Conservation (phyloP, 2,329 filamentous ascomycete species). For the Apiospora pterosperma region DNA sequence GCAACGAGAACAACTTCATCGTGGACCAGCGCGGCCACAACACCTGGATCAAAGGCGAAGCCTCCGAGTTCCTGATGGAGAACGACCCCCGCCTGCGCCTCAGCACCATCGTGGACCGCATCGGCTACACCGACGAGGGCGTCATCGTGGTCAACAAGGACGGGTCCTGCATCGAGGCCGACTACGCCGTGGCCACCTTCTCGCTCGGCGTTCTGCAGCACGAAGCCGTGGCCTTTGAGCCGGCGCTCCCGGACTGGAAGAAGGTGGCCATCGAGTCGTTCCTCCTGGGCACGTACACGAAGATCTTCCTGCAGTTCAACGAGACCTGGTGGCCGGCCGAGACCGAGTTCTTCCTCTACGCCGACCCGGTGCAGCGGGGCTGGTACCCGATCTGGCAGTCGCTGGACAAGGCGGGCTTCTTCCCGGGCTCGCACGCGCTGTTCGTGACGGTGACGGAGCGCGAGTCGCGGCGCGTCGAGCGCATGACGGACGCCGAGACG, state of each 20-base stretch:
- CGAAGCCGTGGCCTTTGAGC: conserved; percentile 54
- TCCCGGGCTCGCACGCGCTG: conserved; percentile 60
- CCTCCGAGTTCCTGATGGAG: conserved; percentile 51
- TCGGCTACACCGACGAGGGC: conserved; percentile 48
- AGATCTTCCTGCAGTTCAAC: conserved; percentile 69
- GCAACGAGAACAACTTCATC: conserved; percentile 59
- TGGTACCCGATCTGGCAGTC: conserved; percentile 62
- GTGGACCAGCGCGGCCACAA: conserved; percentile 61
- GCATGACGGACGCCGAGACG: conserved; percentile 56
- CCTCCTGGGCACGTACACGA: conserved; percentile 69
- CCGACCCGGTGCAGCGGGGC: conserved; percentile 38
- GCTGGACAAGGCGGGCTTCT: conserved; percentile 52
- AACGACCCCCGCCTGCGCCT: conserved; percentile 57
- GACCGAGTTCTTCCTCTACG: conserved; percentile 43
- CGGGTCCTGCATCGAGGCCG: conserved; percentile 31
- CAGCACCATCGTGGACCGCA: conserved; percentile 52
- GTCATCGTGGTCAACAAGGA: conserved; percentile 49
- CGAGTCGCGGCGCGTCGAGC: conserved; percentile 56
- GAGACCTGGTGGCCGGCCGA: conserved; percentile 61
- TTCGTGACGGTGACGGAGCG: conserved; percentile 61
- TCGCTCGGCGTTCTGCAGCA: conserved; percentile 66
- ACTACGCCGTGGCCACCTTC: conserved; percentile 59
- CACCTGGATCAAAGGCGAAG: conserved; percentile 53
- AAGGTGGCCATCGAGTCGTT: conserved; percentile 59
- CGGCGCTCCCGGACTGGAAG: conserved; percentile 63